Evolutionary conservation across 805 yeast genomes (phyloP).

Genomic region (Lipomyces mesembrius): DNA sequence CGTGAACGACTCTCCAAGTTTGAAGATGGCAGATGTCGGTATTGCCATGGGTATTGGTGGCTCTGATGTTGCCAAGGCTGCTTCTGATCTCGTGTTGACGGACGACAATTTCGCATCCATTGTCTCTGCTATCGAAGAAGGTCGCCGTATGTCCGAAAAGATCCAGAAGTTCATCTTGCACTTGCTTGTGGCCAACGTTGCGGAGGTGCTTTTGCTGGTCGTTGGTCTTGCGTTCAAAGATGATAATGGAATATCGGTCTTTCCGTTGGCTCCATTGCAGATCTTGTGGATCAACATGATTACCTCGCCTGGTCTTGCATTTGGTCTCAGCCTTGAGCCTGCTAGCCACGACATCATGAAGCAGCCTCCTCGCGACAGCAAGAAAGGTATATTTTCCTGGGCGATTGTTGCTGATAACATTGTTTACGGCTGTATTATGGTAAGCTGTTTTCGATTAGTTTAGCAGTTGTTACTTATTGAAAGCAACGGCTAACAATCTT

Average conservation of each 20-base stretch:
- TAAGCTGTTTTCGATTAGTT: neutral
- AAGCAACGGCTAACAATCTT: neutral
- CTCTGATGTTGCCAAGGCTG: conserved; percentile 84
- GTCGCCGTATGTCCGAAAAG: conserved; percentile 76
- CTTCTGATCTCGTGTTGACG: conserved; percentile 73
- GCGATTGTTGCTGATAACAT: conserved; percentile 72
- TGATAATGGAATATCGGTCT: conserved; percentile 66
- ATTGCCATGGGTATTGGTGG: conserved; percentile 85
- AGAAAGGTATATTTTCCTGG: conserved; percentile 62
- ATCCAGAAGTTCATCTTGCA: conserved; percentile 80
- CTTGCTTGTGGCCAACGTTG: conserved; percentile 71
- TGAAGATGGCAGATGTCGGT: conserved; percentile 79
- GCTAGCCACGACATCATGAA: conserved; percentile 68
- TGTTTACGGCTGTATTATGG: conserved; percentile 71
- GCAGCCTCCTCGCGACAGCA: conserved; percentile 63
- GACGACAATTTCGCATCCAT: conserved; percentile 83
- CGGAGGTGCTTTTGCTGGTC: conserved; percentile 69
- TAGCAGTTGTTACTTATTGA: neutral
- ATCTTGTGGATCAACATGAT: conserved; percentile 79
- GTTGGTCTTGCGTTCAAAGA: conserved; percentile 76
- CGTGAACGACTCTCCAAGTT: conserved; percentile 78
- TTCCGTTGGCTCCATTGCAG: conserved; percentile 80
- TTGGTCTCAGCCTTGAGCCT: conserved; percentile 75
- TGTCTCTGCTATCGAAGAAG: conserved; percentile 77
- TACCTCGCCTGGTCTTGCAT: conserved; percentile 81